These are phyloP conservation scores for Cordyceps sp. DNA, from an alignment of 2,329 filamentous ascomycete species.

Conservation along the genomic window DNA sequence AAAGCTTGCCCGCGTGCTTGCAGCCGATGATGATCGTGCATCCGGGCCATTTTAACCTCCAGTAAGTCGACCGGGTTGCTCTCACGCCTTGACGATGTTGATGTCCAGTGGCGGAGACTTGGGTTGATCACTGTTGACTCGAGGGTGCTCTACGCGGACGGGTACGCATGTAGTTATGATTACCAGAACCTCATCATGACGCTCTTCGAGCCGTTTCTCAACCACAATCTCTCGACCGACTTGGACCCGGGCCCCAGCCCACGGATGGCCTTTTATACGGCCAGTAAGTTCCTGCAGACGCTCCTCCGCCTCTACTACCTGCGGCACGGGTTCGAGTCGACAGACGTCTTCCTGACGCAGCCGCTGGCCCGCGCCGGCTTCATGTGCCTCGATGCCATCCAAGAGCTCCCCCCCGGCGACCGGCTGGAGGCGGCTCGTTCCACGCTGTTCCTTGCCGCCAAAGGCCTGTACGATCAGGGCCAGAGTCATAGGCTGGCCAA, in stretches of 20 bases:
- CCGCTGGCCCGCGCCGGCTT: slow-evolving; percentile 14
- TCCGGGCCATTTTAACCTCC: slow-evolving; percentile 17
- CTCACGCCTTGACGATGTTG: too few species aligned
- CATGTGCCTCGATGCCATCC: slow-evolving; percentile 11
- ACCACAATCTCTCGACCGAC: too few species aligned
- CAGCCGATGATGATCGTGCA: slow-evolving; percentile 12
- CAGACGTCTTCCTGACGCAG: slow-evolving; percentile 14
- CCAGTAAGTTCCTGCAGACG: slow-evolving; percentile 7
- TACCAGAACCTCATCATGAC: too few species aligned
- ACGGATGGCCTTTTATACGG: not conserved
- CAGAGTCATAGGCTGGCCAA: slow-evolving; percentile 16
- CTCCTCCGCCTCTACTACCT: slow-evolving; percentile 14
- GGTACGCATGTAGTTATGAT: too few species aligned
- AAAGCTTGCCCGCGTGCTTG: slow-evolving; percentile 9
- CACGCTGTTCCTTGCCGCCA: slow-evolving; percentile 15
- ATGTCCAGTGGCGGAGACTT: not conserved
- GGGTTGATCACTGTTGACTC: not conserved
- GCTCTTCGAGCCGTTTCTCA: too few species aligned
- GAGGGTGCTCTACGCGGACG: not conserved
- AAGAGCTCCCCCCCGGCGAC: not conserved
- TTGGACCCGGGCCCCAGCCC: not conserved
- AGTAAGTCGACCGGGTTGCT: slow-evolving; percentile 17
- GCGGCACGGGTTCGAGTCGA: slow-evolving; percentile 14
- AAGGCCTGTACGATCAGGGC: slow-evolving; percentile 16
- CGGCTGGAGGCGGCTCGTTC: slow-evolving; percentile 12